Evolutionary conservation across 371 early-diverging fungal species (phyloP), one percentile per base, ranked within the genome.

Genomic region (Actinomortierella wolfii): DNA sequence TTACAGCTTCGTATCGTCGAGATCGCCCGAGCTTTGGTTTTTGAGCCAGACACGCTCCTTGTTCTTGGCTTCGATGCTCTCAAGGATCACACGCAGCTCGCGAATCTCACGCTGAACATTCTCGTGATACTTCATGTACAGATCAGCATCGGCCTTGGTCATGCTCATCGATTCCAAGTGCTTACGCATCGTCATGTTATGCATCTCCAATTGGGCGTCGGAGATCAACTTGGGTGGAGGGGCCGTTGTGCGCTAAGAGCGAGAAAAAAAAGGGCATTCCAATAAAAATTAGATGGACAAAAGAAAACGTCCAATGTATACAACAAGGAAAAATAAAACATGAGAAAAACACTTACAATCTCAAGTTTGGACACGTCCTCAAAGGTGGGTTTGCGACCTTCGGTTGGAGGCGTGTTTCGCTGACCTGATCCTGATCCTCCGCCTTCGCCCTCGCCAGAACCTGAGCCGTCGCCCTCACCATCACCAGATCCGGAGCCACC

Each of bases 21-120:
- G 61, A 53, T 94, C 94, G 20, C 94, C 94, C 23, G 88, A 85
- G 18, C 86, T 84, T 68, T 92, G 91, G 62, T 91, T 90, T 61
- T 86, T 88, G 34, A 91, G 80, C 93, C 94, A 94, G 8, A 92
- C 88, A 11, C 92, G 84, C 64, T 94, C 93, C 67, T 91, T 90
- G 58, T 88, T 84, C 76, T 91, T 92, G 48, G 92, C 88, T 62
- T 93, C 92, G 23, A 87, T 85, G 17, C 89, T 81, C 64, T 90
- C 91, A 8, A 94, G 64, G 41, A 93, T 85, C 3, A 87, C 92
- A n/a, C 90, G 82, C 2, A 94, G 80, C 54, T 90, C 91, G 8
- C 89, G 85, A 20, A 92, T 83, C 67, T 93, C 91, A 18, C 86
- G 85, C 29, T 86, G 80, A 7, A 88, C 79, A 48, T 87, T 86